Base-by-base conservation (phyloP, 1,284 basidiomycete genomes). In the Rhizoctonia solani region DNA sequence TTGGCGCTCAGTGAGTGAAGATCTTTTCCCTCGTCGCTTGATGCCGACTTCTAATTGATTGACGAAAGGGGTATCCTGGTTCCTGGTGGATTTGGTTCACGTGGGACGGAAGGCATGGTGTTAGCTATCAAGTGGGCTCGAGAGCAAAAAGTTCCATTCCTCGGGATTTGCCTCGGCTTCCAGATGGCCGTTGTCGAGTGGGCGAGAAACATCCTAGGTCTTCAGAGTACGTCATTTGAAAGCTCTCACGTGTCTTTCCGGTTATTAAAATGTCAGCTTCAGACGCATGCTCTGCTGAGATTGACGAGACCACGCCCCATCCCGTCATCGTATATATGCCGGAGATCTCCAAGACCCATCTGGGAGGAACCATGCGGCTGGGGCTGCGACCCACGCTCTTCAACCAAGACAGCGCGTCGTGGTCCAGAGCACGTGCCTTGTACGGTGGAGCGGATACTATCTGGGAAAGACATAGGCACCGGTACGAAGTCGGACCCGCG, bases 361-460 rank as follows among this genome's bases (percentile, higher is more conserved):
- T 99, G 84, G 96, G 96, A 66, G 96, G 96, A 29, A 99, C 96
- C 23, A 99, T 99, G 96, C 89, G 96, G 21, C 85, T 98, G 14
- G 96, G 96, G 23, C 82, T 99, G 56, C 87, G 96, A 21, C 95
- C 97, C 4, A 98, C 96, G 1, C 84, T 98, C 59, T 98, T 99
- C 76, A 84, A 89, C 76, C 54, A 80, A 76, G 78, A 82, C 69
- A 85, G 82, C 3, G 83, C 84, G 71, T 74, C 77, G 53, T 88
- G 87, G 83, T 88, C 87, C 50, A 87, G 86, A 72, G 81, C 86
- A 44, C 84, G 94, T 30, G 83, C 85, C 75, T 80, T 99, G 72
- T 99, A 99, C 74, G 96, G 90, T n/a, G 88, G 88, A 30, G 82
- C 84, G 3, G 83, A 82, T 23, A 89, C 85, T 72, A 92, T 95